Evolutionary conservation across 257 asterid genomes (phyloP).

Genomic region (Voacanga thouarsii): DNA sequence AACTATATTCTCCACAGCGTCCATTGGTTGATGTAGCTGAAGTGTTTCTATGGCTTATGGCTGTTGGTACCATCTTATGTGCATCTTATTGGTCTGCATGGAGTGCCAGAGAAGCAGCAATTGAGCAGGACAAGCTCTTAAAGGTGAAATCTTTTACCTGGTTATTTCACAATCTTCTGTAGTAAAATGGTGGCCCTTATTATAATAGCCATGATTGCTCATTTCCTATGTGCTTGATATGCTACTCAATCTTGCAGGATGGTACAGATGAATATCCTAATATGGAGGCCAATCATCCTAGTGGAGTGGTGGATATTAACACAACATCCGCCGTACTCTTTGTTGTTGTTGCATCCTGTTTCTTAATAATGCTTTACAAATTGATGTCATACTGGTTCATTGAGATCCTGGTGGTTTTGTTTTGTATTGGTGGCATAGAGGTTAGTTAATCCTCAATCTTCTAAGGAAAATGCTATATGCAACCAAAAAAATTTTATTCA

Average conservation of each 20-base stretch:
- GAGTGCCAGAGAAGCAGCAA: conserved; percentile 82
- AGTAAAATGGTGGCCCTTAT: conserved; percentile 4
- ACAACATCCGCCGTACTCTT: conserved; percentile 70
- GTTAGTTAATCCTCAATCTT: conserved; percentile 33
- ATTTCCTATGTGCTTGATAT: conserved; percentile 7
- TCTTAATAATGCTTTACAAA: conserved; percentile 90
- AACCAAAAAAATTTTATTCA: neutral
- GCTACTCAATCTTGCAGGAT: conserved; percentile 50
- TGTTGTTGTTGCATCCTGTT: conserved; percentile 82
- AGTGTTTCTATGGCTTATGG: conserved; percentile 93
- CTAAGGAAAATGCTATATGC: neutral
- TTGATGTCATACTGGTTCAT: conserved; percentile 84
- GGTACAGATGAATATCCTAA: conserved; percentile 61
- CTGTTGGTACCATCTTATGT: conserved; percentile 78
- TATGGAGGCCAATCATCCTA: conserved; percentile 36
- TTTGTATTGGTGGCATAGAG: conserved; percentile 94
- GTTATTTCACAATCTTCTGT: conserved; percentile 2
- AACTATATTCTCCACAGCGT: conserved; percentile 83
- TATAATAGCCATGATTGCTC: conserved; percentile 5
- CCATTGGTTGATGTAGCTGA: conserved; percentile 91
- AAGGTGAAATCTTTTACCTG: conserved; percentile 41
- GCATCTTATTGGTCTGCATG: conserved; percentile 98
- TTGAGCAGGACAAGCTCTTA: conserved; percentile 74
- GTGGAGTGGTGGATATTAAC: conserved; percentile 74
- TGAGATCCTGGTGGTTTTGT: conserved; percentile 87